A percentile compares a stretch with the other conserved stretches of the same genome.
These are phyloP conservation scores for Chaetomium globosum DNA, from an alignment of 2,329 filamentous ascomycete genomes.

Conservation along the genomic window DNA sequence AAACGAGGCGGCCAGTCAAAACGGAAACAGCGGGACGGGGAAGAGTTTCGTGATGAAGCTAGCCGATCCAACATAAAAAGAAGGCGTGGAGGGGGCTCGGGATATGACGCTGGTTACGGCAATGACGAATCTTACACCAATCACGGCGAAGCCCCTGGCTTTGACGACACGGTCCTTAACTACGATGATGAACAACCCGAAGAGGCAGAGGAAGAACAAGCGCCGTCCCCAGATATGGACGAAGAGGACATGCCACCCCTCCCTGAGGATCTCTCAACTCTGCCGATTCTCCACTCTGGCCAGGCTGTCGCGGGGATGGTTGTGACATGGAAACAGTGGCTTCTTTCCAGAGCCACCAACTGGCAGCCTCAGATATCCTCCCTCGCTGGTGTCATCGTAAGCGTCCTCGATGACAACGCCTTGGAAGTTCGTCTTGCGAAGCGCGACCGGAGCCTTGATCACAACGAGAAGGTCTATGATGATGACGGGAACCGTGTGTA, in stretches of 20 bases:
- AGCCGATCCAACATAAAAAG: slow-evolving; percentile 46
- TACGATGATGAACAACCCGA: slow-evolving; percentile 45
- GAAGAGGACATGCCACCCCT: slow-evolving; percentile 64
- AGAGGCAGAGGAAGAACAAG: slow-evolving; percentile 36
- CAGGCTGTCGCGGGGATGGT: slow-evolving; percentile 62
- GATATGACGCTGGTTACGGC: slow-evolving; percentile 35
- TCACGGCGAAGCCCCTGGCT: slow-evolving; percentile 45
- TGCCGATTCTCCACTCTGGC: slow-evolving; percentile 54
- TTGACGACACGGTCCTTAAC: slow-evolving; percentile 47
- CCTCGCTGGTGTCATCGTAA: slow-evolving; percentile 68
- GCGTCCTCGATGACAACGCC: slow-evolving; percentile 54
- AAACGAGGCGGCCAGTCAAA: slow-evolving; percentile 54
- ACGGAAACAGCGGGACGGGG: slow-evolving; percentile 48
- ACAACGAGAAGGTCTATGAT: slow-evolving; percentile 63
- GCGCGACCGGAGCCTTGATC: slow-evolving; percentile 63
- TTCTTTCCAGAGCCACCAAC: slow-evolving; percentile 62
- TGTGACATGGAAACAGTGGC: slow-evolving; percentile 68
- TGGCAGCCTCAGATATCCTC: slow-evolving; percentile 67
- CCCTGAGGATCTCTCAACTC: slow-evolving; percentile 57
- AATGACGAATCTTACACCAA: slow-evolving; percentile 31
- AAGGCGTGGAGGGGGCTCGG: slow-evolving; percentile 49
- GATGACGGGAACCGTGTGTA: slow-evolving; percentile 71
- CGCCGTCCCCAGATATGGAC: slow-evolving; percentile 38
- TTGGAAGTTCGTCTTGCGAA: slow-evolving; percentile 68
- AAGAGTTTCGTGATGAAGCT: slow-evolving; percentile 48